Conservation (phyloP, 2,329 filamentous ascomycete genomes). For the Nemania sp. region DNA sequence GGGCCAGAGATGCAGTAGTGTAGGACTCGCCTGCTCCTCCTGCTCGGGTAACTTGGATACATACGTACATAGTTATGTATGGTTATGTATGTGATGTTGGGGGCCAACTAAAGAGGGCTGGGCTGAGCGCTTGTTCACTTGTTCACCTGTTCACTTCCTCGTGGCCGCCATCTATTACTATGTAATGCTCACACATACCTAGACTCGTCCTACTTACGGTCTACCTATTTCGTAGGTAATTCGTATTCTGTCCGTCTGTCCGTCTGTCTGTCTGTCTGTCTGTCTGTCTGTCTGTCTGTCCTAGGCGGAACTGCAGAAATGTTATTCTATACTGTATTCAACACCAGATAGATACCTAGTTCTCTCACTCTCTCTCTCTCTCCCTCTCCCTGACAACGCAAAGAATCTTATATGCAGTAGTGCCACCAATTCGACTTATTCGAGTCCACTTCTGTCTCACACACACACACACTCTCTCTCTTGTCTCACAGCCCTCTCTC, state of each 20-base stretch:
- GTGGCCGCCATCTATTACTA: neutral
- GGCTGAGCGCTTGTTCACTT: neutral
- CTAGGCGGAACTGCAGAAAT: too few species aligned
- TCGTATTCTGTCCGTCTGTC: too few species aligned
- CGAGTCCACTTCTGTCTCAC: constrained; percentile 20
- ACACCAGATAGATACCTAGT: too few species aligned
- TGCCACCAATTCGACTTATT: constrained; percentile 21
- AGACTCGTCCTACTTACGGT: too few species aligned
- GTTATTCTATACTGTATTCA: too few species aligned
- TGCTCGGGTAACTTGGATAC: neutral
- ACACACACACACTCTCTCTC: neutral
- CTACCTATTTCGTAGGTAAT: too few species aligned
- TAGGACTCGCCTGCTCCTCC: too few species aligned
- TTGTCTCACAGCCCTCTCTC: neutral
- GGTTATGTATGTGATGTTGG: too few species aligned
- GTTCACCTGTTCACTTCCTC: neutral
- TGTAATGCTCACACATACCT: neutral
- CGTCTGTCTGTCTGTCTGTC: too few species aligned
- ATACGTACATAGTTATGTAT: too few species aligned
- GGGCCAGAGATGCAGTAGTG: constrained; percentile 5
- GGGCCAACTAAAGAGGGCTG: too few species aligned
- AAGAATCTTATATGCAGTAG: constrained; percentile 41
- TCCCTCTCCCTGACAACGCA: constrained; percentile 18
- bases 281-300: too few species aligned
- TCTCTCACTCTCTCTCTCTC: neutral